A percentile compares a stretch with the other conserved stretches of the same genome.
These are phyloP conservation scores for Trypethelium eluteriae DNA, from an alignment of 495 filamentous ascomycete species.

Conservation along the genomic window DNA sequence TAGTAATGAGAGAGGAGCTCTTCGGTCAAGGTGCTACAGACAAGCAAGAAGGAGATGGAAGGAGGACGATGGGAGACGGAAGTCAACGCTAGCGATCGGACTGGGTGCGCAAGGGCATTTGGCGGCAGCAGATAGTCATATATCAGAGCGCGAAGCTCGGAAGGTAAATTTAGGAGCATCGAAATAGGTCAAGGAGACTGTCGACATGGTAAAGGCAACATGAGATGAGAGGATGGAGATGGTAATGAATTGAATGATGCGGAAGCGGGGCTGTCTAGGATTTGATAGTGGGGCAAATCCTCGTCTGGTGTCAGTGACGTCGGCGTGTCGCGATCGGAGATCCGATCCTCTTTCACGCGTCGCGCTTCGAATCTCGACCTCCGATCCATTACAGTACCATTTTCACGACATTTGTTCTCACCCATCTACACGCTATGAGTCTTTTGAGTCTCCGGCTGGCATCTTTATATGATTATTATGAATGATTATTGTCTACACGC, in stretches of 20 bases:
- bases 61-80: constrained; percentile 22
- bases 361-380: neutral
- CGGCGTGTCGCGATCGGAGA: constrained; percentile 1
- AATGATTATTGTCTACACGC: neutral
- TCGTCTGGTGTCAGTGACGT: constrained; percentile 1
- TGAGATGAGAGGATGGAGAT: neutral
- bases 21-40: constrained; percentile 18
- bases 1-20: constrained; percentile 24
- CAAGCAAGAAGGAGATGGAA: constrained; percentile 13
- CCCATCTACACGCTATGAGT: neutral
- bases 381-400: neutral
- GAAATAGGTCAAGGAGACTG: neutral
- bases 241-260: neutral
- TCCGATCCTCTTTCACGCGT: constrained; percentile 1
- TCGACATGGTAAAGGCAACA: neutral
- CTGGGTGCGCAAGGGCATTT: constrained; percentile 18
- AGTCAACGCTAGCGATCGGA: constrained; percentile 24
- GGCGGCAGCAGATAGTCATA: constrained; percentile 19
- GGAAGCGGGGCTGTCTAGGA: neutral
- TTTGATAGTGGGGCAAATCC: neutral
- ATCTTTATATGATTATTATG: constrained; percentile 6
- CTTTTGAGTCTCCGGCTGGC: neutral
- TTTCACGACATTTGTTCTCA: neutral
- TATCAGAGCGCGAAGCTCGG: constrained; percentile 26
- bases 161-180: constrained; percentile 19